phyloP scores from a whole-genome alignment of 2,329 filamentous ascomycete genomes.

The Zasmidium citrigriseum region DNA sequence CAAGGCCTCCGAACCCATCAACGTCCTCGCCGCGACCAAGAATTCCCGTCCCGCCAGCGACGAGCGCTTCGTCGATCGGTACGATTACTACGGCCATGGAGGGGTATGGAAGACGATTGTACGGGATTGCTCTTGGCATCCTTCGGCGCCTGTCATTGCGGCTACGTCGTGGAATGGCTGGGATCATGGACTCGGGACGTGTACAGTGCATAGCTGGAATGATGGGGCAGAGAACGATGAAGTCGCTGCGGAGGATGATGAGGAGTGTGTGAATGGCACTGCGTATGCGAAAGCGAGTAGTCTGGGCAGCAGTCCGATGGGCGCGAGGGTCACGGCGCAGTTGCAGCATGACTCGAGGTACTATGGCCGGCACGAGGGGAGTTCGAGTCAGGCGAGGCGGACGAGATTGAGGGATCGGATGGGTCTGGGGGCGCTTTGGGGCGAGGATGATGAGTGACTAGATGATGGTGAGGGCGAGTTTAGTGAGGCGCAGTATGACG shows the following conservation, averaged over 20 bases:
- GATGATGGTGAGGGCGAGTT: constrained; percentile 14
- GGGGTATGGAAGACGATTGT: constrained; percentile 74
- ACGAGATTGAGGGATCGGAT: constrained; percentile 28
- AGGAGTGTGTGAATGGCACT: constrained; percentile 15
- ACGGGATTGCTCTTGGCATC: constrained; percentile 89
- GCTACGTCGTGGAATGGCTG: constrained; percentile 83
- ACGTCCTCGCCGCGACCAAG: constrained; percentile 72
- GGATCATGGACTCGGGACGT: constrained; percentile 71
- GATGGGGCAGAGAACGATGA: constrained; percentile 60
- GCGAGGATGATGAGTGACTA: constrained; percentile 26
- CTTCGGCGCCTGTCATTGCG: constrained; percentile 78
- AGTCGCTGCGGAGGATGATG: constrained; percentile 50
- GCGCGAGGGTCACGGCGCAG: constrained; percentile 61
- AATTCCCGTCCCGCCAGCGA: constrained; percentile 59
- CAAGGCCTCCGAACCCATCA: constrained; percentile 67
- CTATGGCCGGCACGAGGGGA: constrained; percentile 30
- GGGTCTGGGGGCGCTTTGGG: constrained; percentile 29
- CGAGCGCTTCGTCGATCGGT: constrained; percentile 57
- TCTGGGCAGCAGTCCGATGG: constrained; percentile 47
- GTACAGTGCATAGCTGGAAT: constrained; percentile 76
- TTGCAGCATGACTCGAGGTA: constrained; percentile 52
- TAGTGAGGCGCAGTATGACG: constrained; percentile 9
- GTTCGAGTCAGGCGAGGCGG: constrained; percentile 6
- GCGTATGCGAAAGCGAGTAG: constrained; percentile 34
- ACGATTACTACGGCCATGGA: constrained; percentile 58